Evolutionary conservation across 441 rosid species (phyloP).

Genomic region (Dalechampia spathulata): DNA sequence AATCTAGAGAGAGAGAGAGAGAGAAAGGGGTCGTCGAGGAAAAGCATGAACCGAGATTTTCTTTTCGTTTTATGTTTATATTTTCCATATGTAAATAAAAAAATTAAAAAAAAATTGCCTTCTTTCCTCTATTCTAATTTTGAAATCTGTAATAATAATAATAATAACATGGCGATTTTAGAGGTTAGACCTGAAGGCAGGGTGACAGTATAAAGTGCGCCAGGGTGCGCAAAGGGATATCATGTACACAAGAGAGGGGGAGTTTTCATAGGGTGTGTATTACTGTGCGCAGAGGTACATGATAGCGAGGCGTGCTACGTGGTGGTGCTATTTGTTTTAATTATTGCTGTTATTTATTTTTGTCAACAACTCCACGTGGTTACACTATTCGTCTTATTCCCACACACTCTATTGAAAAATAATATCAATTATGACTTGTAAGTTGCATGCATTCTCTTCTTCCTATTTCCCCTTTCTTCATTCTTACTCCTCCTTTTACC

Average conservation of each 20-base stretch:
- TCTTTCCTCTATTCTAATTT: background rate
- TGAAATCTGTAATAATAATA: background rate
- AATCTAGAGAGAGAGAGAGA: constrained; percentile 21
- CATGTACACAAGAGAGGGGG: background rate
- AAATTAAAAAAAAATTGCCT: too few species aligned
- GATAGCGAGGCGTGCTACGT: background rate
- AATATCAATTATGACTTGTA: too few species aligned
- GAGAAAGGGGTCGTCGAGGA: background rate
- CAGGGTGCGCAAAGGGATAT: constrained; percentile 1
- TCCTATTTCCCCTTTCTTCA: too few species aligned
- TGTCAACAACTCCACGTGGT: background rate
- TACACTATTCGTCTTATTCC: too few species aligned
- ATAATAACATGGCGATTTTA: background rate
- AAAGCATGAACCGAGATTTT: constrained; percentile 26
- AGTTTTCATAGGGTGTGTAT: background rate
- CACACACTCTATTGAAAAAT: too few species aligned
- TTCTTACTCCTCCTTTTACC: too few species aligned
- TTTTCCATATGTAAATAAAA: background rate
- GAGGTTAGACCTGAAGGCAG: background rate
- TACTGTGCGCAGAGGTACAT: background rate
- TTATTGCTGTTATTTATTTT: background rate
- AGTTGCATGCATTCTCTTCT: too few species aligned
- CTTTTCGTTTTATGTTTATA: constrained; percentile 5
- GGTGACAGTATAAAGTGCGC: background rate
- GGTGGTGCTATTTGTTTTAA: background rate